Evolutionary conservation across 768 basidiomycete genomes (phyloP).

Genomic region (Pulveroboletus ravenelii): DNA sequence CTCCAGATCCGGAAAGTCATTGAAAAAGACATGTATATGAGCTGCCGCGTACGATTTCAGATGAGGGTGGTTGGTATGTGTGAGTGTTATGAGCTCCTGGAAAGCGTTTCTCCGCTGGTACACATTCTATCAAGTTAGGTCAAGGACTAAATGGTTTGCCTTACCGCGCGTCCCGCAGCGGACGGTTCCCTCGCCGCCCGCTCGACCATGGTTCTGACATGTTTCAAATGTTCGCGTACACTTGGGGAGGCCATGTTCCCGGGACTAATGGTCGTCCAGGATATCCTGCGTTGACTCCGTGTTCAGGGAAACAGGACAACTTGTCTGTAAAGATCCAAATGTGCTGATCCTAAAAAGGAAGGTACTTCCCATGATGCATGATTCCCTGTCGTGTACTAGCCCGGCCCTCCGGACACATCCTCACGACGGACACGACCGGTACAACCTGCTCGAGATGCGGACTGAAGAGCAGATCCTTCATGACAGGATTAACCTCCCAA

Average conservation of each 20-base stretch:
- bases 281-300: background rate
- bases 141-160: conserved; percentile 9
- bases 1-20: conserved; percentile 65
- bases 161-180: conserved; percentile 37
- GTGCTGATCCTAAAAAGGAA: conserved; percentile 17
- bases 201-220: conserved; percentile 36
- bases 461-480: conserved; percentile 37
- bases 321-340: conserved; percentile 13
- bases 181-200: conserved; percentile 39
- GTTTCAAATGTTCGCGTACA: conserved; percentile 14
- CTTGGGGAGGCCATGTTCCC: conserved; percentile 20
- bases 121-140: conserved; percentile 11
- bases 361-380: conserved; percentile 15
- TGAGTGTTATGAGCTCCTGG: conserved; percentile 49
- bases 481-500: conserved; percentile 63
- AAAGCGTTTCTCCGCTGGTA: conserved; percentile 49
- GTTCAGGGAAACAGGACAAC: conserved; percentile 1
- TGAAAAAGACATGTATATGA: conserved; percentile 55
- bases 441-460: conserved; percentile 21
- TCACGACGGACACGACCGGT: background rate
- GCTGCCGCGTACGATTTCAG: conserved; percentile 56
- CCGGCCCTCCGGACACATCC: background rate
- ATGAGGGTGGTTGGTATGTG: conserved; percentile 41
- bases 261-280: background rate
- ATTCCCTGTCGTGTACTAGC: no score